Conservation (phyloP, 805 yeast species). For the Diddensiella transvaalensis region DNA sequence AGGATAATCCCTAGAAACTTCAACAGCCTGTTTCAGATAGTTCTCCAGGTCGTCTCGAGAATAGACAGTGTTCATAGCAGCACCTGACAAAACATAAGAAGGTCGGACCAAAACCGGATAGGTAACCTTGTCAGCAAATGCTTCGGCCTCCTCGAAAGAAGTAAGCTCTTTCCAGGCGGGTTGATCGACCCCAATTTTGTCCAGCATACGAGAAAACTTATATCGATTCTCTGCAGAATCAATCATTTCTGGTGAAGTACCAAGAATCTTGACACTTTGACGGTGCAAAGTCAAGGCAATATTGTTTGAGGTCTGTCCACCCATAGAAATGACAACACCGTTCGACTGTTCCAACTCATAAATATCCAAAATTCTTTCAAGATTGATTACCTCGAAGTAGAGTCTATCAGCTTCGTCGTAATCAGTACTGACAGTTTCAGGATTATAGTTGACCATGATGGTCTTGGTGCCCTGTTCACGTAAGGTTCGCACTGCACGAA, state of each 20-base stretch:
- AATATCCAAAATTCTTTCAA: slow-evolving; percentile 91
- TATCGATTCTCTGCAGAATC: slow-evolving; percentile 97
- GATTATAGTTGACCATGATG: slow-evolving; percentile 95
- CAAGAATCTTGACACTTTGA: slow-evolving; percentile 90
- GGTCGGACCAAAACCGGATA: slow-evolving; percentile 98
- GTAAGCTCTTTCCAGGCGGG: slow-evolving; percentile 99
- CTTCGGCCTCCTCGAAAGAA: slow-evolving; percentile 86
- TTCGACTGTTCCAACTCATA: slow-evolving; percentile 85
- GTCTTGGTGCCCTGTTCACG: slow-evolving; percentile 85
- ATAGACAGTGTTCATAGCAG: slow-evolving; percentile 97
- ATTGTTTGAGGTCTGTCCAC: slow-evolving; percentile 98
- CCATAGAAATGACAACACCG: slow-evolving; percentile 96
- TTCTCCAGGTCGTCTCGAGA: slow-evolving; percentile 82
- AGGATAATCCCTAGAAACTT: slow-evolving; percentile 96
- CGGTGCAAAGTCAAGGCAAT: slow-evolving; percentile 90
- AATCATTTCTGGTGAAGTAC: slow-evolving; percentile 97
- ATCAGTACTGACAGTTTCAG: slow-evolving; percentile 98
- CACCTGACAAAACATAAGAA: slow-evolving; percentile 95
- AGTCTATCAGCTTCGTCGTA: slow-evolving; percentile 97
- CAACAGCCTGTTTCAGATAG: slow-evolving; percentile 89
- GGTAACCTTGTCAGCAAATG: slow-evolving; percentile 82
- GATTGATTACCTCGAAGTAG: slow-evolving; percentile 90
- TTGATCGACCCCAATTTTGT: slow-evolving; percentile 93
- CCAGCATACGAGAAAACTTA: slow-evolving; percentile 96
- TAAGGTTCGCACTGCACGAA: slow-evolving; percentile 89